phyloP scores from a whole-genome alignment of 2,329 filamentous ascomycete species.

The Penicillium rolfsii region DNA sequence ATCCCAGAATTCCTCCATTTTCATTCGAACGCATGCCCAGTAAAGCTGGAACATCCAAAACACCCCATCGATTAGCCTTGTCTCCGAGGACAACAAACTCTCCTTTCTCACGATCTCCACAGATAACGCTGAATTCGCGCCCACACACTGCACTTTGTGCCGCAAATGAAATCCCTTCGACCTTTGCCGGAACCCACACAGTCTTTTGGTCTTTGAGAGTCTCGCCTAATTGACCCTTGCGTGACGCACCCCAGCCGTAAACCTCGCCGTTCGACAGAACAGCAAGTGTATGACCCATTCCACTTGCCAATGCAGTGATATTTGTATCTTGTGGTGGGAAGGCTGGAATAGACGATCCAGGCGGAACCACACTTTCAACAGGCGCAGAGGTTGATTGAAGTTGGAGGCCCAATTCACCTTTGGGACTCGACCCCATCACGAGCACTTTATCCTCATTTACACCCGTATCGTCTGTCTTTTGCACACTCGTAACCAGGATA shows the following conservation, averaged over 20 bases:
- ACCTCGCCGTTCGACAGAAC: conserved; percentile 75
- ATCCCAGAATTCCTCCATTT: neutral
- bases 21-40: neutral
- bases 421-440: conserved; percentile 67
- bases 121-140: conserved; percentile 80
- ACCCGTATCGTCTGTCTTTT: conserved; percentile 41
- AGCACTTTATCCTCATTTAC: conserved; percentile 55
- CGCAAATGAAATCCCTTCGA: conserved; percentile 64
- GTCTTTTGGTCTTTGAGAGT: conserved; percentile 52
- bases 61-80: conserved; percentile 65
- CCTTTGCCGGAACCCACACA: conserved; percentile 63
- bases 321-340: conserved; percentile 66
- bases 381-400: conserved; percentile 41
- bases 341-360: conserved; percentile 54
- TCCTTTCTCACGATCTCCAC: conserved; percentile 59
- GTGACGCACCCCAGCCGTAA: conserved; percentile 86
- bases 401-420: conserved; percentile 70
- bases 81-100: conserved; percentile 70
- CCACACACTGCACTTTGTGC: conserved; percentile 73
- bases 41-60: conserved; percentile 58
- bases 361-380: conserved; percentile 24
- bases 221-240: conserved; percentile 80
- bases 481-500: conserved; percentile 55
- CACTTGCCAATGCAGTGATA: conserved; percentile 69
- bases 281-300: conserved; percentile 76